Evolutionary conservation across 192 early-diverging fungal genomes (phyloP), one percentile per base, ranked within the genome.

Genomic region (Coemansia sp.): DNA sequence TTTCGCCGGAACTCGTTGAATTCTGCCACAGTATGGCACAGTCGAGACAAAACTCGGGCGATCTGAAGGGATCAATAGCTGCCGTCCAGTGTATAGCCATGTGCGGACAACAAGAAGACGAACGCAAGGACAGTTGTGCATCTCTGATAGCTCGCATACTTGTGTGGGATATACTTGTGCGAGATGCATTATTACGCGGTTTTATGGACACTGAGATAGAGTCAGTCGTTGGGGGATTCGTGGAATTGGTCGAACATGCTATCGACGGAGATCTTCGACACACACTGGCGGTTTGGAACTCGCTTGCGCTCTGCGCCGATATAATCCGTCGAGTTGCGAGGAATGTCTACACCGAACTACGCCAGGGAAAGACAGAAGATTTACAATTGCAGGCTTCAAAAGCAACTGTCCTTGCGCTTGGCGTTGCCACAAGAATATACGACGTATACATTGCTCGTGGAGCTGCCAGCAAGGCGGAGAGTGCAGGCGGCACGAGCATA

Each of bases 251-350:
- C 1, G 65, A 63, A 9, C 37, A 39, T 8, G 66, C 65, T 45
- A 50, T 82, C 0, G 59, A 46, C 19, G 42, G 39, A 3, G 57
- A 42, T 0, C 65, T 61, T 4, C 74, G 75, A 1, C 40, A 77
- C 48, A 82, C 79, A 16, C 66, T 82, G 16, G 45, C 71, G 11
- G 71, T 67, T 13, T 82, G 79, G 79, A 82, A 82, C 48, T 62
- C 74, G 7, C 19, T 82, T 45, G 75, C 72, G 0, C 37, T 65
- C 20, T 77, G 79, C n/a, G 79, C 71, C 11, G 79, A 82, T 38
- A 68, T 65, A 4, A 20, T 64, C 5, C 75, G 75, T 40, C 65
- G 70, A 13, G 16, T 65, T 1, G 74, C 71, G 40, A 74, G 68
- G 42, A 16, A 39, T 13, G 62, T 37, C 2, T 58, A 67, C 7